phyloP scores from a whole-genome alignment of 2,329 filamentous ascomycete genomes.

The Colletotrichum graminicola region DNA sequence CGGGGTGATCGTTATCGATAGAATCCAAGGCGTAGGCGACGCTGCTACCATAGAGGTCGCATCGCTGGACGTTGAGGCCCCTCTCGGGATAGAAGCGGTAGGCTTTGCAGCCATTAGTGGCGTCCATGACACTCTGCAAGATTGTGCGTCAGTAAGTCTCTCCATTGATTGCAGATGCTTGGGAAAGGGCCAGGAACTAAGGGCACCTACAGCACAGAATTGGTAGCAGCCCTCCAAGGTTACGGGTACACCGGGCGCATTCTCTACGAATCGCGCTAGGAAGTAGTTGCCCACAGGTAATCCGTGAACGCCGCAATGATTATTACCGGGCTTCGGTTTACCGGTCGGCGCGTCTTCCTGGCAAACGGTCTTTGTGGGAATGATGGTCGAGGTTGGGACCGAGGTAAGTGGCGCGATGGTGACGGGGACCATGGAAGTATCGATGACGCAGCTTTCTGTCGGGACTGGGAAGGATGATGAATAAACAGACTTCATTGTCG shows the following conservation, averaged over 20 bases:
- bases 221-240: constrained; percentile 57
- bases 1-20: constrained; percentile 48
- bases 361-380: constrained; percentile 50
- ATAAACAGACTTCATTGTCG: neutral
- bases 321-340: constrained; percentile 46
- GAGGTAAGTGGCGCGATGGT: constrained; percentile 46
- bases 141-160: neutral
- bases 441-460: constrained; percentile 48
- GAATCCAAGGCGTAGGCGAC: constrained; percentile 49
- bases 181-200: neutral
- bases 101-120: constrained; percentile 51
- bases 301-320: constrained; percentile 57
- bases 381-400: constrained; percentile 45
- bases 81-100: constrained; percentile 53
- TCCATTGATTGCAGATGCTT: too few relatives aligned
- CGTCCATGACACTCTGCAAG: constrained; percentile 49
- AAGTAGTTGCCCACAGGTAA: constrained; percentile 52
- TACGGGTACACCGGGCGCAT: constrained; percentile 50
- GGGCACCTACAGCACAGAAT: constrained; percentile 54
- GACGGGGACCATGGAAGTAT: constrained; percentile 51
- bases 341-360: constrained; percentile 48
- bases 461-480: neutral
- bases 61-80: constrained; percentile 49
- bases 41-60: constrained; percentile 52
- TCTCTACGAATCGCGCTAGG: constrained; percentile 54